Evolutionary conservation across 1,284 basidiomycete genomes (phyloP).

Genomic region (Butyriboletus appendiculatus): DNA sequence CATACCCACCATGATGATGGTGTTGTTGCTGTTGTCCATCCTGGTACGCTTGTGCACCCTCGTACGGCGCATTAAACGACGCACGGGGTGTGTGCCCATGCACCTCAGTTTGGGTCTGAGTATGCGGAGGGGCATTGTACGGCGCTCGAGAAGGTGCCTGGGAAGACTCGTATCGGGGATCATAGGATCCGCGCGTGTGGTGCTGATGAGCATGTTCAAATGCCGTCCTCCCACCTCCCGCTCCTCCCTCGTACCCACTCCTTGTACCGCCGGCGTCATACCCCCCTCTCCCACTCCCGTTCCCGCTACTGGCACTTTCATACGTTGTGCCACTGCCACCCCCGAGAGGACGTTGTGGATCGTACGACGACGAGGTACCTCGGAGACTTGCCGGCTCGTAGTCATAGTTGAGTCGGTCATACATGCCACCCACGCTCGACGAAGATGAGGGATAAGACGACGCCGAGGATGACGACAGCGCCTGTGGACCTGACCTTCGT

Average conservation of each 20-base stretch:
- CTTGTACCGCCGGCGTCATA: constrained; percentile 24
- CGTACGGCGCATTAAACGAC: constrained; percentile 29
- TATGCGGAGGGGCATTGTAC: constrained; percentile 21
- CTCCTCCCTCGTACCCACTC: constrained; percentile 24
- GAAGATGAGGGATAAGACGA: constrained; percentile 20
- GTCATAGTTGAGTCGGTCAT: constrained; percentile 28
- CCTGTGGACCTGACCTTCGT: constrained; percentile 26
- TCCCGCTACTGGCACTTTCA: constrained; percentile 13
- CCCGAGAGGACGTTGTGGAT: constrained; percentile 24
- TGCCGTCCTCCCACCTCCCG: constrained; percentile 13
- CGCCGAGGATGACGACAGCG: constrained; percentile 18
- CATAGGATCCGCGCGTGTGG: constrained; percentile 24
- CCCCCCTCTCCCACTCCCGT: constrained; percentile 18
- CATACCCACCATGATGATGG: constrained; percentile 22
- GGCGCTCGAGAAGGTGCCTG: constrained; percentile 22
- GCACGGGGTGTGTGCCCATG: constrained; percentile 25
- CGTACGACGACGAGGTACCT: constrained; percentile 23
- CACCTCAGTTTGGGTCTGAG: constrained; percentile 24
- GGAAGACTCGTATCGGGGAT: constrained; percentile 29
- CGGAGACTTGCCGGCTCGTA: constrained; percentile 18
- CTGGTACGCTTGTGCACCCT: constrained; percentile 29
- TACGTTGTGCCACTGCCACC: constrained; percentile 12
- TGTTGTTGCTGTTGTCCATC: constrained; percentile 15
- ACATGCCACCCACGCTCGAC: constrained; percentile 18
- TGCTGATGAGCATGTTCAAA: constrained; percentile 32